A percentile compares a stretch with the other conserved stretches of the same genome.
phyloP scores from a whole-genome alignment of 225 moss, liverwort and hornwort genomes.

The Anthoceros angustus region DNA sequence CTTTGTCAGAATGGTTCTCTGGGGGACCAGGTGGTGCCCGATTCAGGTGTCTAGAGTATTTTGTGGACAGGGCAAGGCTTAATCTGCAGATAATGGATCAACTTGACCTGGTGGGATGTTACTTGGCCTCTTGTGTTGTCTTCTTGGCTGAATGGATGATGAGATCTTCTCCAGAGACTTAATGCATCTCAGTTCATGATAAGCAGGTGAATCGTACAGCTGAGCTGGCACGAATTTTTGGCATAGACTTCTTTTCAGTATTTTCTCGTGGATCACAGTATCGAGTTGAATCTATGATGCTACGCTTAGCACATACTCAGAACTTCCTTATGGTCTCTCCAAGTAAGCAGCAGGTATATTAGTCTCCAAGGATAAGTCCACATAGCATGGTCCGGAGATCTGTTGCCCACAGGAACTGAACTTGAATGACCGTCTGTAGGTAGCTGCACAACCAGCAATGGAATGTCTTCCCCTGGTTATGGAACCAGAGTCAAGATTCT shows the following conservation, averaged over 20 bases:
- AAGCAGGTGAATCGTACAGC: constrained; percentile 83
- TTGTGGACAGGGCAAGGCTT: constrained; percentile 60
- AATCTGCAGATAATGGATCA: constrained; percentile 91
- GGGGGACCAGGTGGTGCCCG: constrained; percentile 56
- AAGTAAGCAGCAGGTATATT: constrained; percentile 66
- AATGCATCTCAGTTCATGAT: not conserved
- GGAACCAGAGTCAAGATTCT: constrained; percentile 98
- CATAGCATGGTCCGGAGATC: not conserved
- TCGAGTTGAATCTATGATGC: constrained; percentile 97
- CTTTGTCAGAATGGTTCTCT: constrained; percentile 67
- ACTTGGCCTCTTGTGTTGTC: not conserved
- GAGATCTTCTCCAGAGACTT: constrained; percentile 5
- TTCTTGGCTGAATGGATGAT: not conserved
- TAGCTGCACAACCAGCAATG: constrained; percentile 93
- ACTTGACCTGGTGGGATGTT: constrained; percentile 62
- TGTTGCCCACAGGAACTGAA: constrained; percentile 9
- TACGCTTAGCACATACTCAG: constrained; percentile 89
- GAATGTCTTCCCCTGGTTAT: constrained; percentile 89
- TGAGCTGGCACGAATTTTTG: constrained; percentile 89
- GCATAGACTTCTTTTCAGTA: constrained; percentile 96
- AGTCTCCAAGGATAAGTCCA: not conserved
- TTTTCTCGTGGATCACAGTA: constrained; percentile 97
- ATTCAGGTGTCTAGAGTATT: constrained; percentile 57
- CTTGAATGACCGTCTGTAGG: constrained; percentile 25
- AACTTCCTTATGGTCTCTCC: constrained; percentile 81